Base-by-base conservation (phyloP, 2,329 filamentous ascomycete genomes). In the Epichloe gansuensis region DNA sequence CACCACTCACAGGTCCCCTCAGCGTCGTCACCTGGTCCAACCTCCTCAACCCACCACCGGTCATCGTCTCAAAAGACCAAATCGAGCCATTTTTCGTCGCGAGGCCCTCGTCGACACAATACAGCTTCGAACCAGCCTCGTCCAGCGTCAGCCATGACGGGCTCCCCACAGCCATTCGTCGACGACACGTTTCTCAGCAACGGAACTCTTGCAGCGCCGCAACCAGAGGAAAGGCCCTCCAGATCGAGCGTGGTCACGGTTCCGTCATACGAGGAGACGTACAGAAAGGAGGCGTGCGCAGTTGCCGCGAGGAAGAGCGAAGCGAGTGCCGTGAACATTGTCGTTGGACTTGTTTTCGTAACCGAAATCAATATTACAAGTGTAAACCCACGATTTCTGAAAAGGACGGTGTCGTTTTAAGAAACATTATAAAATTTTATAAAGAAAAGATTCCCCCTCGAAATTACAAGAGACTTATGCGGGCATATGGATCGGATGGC, bases 111-210 rank as follows among this genome's bases (percentile, higher is more conserved):
- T 86, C 75, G 45, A 79, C 59, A 65, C 81, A 85, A 67, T 78
- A 82, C 11, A 86, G 67, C 12, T 72, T 63, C 23, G 69, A 68
- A 55, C 73, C 71, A 46, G 67, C 60, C 53, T 70, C 64, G 61
- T 81, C 76, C 21, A 81, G 70, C 21, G 77, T 77, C 53, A 85
- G 67, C 81, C 82, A 86, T 11, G 79, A 76, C 5, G 82, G 77
- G 55, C 74, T 76, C 2, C 69, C 65, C 76, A 64, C 81, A 84
- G 37, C 67, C 69, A 50, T 68, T 70, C 23, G 69, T 71, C 3
- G 65, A 64, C 50, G 71, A 70, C 17, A 75, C 64, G 21, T 65
- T 61, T 58, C 69, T 64, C 54, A 82, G 71, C 52, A 53, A 60
- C 60, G 48, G 48, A 41, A 49, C 54, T 15, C 17, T 35, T 1